Conservation (phyloP, 1,284 basidiomycete species). For the Exobasidium rhododendri region DNA sequence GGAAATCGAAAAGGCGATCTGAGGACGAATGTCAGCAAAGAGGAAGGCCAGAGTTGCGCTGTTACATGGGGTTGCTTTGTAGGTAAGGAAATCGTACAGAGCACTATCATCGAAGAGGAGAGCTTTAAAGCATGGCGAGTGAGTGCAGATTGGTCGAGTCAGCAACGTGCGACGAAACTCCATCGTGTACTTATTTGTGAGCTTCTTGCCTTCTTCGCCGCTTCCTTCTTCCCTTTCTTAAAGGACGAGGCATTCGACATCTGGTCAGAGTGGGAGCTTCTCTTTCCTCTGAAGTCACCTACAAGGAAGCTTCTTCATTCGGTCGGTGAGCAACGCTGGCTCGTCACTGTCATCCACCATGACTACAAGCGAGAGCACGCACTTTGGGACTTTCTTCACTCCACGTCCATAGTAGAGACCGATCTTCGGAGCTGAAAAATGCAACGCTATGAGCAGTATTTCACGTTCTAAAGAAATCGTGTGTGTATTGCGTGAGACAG, state of each 20-base stretch:
- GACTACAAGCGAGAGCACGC: slow-evolving; percentile 75
- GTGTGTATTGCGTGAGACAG: too few species aligned
- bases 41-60: slow-evolving; percentile 55
- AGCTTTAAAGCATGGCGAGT: slow-evolving; percentile 63
- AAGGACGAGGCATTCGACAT: slow-evolving; percentile 95
- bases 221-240: too few species aligned
- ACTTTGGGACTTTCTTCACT: slow-evolving; percentile 65
- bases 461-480: too few species aligned
- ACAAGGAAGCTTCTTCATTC: slow-evolving; percentile 71
- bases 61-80: slow-evolving; percentile 59
- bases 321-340: slow-evolving; percentile 74
- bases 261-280: slow-evolving; percentile 89
- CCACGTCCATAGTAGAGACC: too few species aligned
- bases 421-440: too few species aligned
- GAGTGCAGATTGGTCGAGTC: slow-evolving; percentile 42
- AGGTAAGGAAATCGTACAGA: slow-evolving; percentile 58
- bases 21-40: slow-evolving; percentile 50
- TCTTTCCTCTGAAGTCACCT: slow-evolving; percentile 73
- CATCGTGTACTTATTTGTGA: background rate
- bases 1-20: slow-evolving; percentile 62
- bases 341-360: slow-evolving; percentile 89
- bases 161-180: background rate
- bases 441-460: too few species aligned
- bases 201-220: slow-evolving; percentile 16
- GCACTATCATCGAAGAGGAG: slow-evolving; percentile 58